Conservation (phyloP, 371 early-diverging fungal genomes). For the Rhizopus stolonifer region DNA sequence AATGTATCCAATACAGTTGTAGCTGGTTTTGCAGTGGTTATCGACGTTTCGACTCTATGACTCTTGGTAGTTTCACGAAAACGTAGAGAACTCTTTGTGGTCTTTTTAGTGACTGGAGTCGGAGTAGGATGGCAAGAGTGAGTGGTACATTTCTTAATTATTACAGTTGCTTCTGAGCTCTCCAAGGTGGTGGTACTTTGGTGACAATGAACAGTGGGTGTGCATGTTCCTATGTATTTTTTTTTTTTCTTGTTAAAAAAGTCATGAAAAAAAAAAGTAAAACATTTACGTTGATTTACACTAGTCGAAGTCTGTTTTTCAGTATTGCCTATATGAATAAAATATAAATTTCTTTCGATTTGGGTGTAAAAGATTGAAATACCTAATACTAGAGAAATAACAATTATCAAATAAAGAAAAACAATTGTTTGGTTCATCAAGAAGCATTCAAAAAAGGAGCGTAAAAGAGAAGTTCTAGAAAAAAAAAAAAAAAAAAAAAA, state of each 20-base stretch:
- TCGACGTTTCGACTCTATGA: neutral
- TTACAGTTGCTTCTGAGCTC: neutral
- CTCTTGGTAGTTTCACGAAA: too few species aligned
- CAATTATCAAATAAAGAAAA: slow-evolving; percentile 25
- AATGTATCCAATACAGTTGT: neutral
- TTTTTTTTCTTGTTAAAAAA: neutral
- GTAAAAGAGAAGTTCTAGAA: neutral
- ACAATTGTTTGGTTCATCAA: slow-evolving; percentile 32
- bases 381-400: slow-evolving; percentile 20
- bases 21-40: neutral
- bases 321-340: neutral
- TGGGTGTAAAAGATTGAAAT: neutral
- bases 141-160: neutral
- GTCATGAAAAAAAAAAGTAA: neutral
- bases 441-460: slow-evolving; percentile 14
- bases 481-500: neutral
- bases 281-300: neutral
- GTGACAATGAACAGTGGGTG: neutral
- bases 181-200: neutral
- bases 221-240: neutral
- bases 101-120: neutral
- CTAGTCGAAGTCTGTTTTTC: neutral
- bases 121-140: neutral
- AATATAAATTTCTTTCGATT: neutral
- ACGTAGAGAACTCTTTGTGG: neutral